These are phyloP conservation scores for Hanseniaspora thailandica DNA, from an alignment of 805 yeast species.

Conservation along the genomic window DNA sequence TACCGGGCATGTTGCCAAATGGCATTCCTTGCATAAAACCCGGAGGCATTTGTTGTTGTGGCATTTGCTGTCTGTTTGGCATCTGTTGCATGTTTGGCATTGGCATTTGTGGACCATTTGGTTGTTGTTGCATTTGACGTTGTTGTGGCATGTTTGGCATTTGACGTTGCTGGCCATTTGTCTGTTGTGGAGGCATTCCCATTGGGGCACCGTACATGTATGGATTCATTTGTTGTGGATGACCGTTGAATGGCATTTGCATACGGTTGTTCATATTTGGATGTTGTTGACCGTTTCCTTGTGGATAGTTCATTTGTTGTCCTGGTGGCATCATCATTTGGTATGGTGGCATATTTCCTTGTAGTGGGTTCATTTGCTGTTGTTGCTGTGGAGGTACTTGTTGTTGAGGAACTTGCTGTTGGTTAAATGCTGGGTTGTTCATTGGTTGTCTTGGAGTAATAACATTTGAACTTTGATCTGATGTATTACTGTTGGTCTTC, in stretches of 20 bases:
- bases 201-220: background rate
- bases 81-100: background rate
- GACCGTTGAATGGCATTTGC: conserved; percentile 9
- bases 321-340: conserved; percentile 18
- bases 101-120: background rate
- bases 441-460: background rate
- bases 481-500: background rate
- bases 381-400: background rate
- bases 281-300: conserved; percentile 14
- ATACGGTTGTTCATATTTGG: conserved; percentile 17
- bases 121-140: background rate
- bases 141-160: background rate
- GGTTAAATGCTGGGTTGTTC: background rate
- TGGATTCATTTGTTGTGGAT: background rate
- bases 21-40: conserved; percentile 20
- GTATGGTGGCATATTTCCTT: background rate
- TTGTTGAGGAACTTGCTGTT: background rate
- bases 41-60: conserved; percentile 21
- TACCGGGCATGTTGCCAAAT: conserved; percentile 21
- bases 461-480: background rate
- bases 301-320: conserved; percentile 14
- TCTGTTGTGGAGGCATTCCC: conserved; percentile 20
- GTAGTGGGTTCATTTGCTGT: conserved; percentile 3
- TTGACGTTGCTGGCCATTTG: conserved; percentile 18
- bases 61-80: background rate